Conservation (phyloP, 139 green algal genomes). For the Micractinium sp. region DNA sequence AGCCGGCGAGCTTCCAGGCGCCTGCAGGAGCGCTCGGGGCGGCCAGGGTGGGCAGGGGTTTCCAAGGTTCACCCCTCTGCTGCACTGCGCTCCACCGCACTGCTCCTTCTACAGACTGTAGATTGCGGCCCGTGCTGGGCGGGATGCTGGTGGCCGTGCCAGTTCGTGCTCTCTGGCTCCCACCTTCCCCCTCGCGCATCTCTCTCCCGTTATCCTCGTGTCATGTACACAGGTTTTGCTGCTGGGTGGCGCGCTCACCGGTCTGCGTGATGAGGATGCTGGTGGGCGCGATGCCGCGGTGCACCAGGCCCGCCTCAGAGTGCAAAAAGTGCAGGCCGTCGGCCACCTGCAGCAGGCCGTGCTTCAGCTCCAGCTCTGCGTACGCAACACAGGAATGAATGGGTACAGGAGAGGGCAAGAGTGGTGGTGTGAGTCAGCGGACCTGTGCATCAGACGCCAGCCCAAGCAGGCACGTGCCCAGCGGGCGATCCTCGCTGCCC, state of each 20-base stretch:
- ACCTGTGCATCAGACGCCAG: background rate
- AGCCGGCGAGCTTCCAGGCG: conserved; percentile 80
- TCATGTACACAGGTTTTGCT: background rate
- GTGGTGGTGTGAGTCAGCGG: background rate
- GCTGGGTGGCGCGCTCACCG: background rate
- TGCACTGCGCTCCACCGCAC: too few relatives aligned
- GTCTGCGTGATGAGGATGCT: conserved; percentile 47
- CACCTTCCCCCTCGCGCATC: too few relatives aligned
- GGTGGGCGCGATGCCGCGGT: conserved; percentile 71
- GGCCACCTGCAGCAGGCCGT: conserved; percentile 74
- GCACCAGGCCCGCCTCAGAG: conserved; percentile 72
- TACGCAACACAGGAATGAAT: background rate
- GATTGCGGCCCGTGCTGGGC: too few relatives aligned
- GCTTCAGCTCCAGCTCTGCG: conserved; percentile 81
- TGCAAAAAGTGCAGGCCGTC: conserved; percentile 88
- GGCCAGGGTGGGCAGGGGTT: too few relatives aligned
- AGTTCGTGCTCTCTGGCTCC: too few relatives aligned
- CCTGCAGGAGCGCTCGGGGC: conserved; percentile 32
- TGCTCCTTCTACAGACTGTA: too few relatives aligned
- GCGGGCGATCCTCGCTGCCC: too few relatives aligned
- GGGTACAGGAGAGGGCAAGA: background rate
- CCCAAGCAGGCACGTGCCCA: background rate
- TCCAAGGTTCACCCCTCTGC: too few relatives aligned
- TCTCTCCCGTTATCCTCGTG: too few relatives aligned
- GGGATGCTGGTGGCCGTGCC: too few relatives aligned